phyloP scores from a whole-genome alignment of 2,329 filamentous ascomycete genomes.

The Claviceps humidiphila region DNA sequence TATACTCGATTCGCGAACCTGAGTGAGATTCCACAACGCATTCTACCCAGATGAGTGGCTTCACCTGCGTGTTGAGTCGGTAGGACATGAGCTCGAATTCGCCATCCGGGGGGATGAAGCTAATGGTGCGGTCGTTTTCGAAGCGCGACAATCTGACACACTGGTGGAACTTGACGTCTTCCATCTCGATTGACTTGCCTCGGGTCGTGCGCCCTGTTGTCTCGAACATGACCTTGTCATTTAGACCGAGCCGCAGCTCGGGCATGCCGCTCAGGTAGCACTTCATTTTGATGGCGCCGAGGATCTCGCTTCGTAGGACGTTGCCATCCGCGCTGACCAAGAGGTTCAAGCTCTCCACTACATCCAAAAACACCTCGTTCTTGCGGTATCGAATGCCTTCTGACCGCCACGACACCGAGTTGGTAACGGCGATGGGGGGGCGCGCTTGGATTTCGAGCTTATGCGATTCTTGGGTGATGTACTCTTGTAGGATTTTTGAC shows the following conservation, averaged over 20 bases:
- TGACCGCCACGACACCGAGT: constrained; percentile 94
- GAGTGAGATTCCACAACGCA: constrained; percentile 95
- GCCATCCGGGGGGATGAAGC: constrained; percentile 94
- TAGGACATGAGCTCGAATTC: constrained; percentile 99
- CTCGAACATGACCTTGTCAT: constrained; percentile 99
- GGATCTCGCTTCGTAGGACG: constrained; percentile 87
- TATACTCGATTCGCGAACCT: constrained; percentile 92
- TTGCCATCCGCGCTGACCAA: constrained; percentile 91
- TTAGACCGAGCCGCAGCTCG: constrained; percentile 81
- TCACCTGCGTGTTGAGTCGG: constrained; percentile 94
- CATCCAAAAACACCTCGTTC: constrained; percentile 98
- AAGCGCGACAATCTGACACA: constrained; percentile 92
- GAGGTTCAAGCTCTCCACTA: constrained; percentile 91
- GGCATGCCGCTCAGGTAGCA: constrained; percentile 98
- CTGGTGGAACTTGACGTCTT: constrained; percentile 99
- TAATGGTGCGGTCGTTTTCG: constrained; percentile 97
- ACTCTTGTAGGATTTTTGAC: constrained; percentile 96
- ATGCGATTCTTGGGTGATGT: constrained; percentile 98
- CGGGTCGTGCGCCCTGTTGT: constrained; percentile 86
- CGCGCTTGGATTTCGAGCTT: constrained; percentile 94
- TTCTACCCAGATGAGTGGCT: constrained; percentile 97
- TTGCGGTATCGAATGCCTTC: constrained; percentile 98
- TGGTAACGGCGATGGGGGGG: constrained; percentile 94
- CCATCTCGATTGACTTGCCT: constrained; percentile 98
- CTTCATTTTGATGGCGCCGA: constrained; percentile 98